Evolutionary conservation across 2,329 filamentous ascomycete species (phyloP), one percentile per base, ranked within the genome.

Genomic region (Juglanconis sp.): DNA sequence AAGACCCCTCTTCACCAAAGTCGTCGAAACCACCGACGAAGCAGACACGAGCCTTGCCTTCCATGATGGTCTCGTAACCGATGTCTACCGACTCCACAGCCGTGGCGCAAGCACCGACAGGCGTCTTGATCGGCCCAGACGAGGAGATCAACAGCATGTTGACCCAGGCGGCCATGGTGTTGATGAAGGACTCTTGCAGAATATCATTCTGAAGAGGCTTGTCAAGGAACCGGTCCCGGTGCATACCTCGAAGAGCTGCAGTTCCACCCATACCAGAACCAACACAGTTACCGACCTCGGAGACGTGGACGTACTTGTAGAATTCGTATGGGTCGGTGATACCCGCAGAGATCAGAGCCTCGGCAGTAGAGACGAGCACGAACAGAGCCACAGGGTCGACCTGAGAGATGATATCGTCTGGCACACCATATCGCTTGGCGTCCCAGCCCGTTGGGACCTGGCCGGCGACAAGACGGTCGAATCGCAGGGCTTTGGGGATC

Each of bases 291-390:
- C 95, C 95, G 55, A 99, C 91, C 73, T 99, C 91, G 7, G 95
- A 98, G 63, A 99, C 87, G 76, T 99, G 95, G 65, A 99, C 93
- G 71, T 99, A 99, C 81, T 98, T 93, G 86, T 99, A 99, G 80
- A 99, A 98, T 79, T 99, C 95, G 73, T 98, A 99, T 24, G 95
- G 96, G 73, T 99, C 96, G 32, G 95, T 98, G 74, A 99, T 94
- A 87, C 95, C 95, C 64, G 91, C 89, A 35, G 92, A 89, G 55
- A 99, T 83, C 7, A 99, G 87, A 61, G 93, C 88, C 76, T 99
- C 96, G 1, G 90, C 92, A 52, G 93, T 96, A 57, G 91, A 96
- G 51, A 98, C 93, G 50, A 99, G 89, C 35, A 98, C 91, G 73
- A 91, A 99, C 53, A 99, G 84, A 1, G 95, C 96, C 67, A 98